phyloP scores from a whole-genome alignment of 805 yeast genomes.

The Cyberlindnera japonica region DNA sequence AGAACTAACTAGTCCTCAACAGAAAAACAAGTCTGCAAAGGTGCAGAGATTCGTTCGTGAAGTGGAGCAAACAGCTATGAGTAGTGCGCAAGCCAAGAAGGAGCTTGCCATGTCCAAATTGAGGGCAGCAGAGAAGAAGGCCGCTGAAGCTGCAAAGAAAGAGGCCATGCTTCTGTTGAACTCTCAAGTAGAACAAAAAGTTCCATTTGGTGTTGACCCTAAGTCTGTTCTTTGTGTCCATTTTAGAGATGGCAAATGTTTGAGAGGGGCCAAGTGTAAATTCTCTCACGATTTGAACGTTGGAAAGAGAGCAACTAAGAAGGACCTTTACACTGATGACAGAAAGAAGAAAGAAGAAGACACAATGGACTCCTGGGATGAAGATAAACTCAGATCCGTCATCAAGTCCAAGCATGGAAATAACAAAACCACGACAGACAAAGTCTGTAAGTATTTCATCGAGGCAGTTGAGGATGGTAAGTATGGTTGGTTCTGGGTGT shows the following conservation, averaged over 20 bases:
- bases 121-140: constrained; percentile 76
- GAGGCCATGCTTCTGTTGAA: constrained; percentile 82
- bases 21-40: constrained; percentile 85
- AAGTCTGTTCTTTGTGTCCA: constrained; percentile 87
- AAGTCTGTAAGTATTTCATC: constrained; percentile 87
- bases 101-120: constrained; percentile 72
- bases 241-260: constrained; percentile 84
- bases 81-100: constrained; percentile 58
- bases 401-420: constrained; percentile 92
- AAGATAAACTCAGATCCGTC: constrained; percentile 85
- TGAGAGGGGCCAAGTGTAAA: constrained; percentile 79
- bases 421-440: constrained; percentile 90
- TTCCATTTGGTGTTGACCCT: constrained; percentile 97
- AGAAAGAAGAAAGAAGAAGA: constrained; percentile 68
- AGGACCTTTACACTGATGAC: constrained; percentile 87
- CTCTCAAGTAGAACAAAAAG: constrained; percentile 69
- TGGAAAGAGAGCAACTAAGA: constrained; percentile 86
- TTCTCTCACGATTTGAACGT: constrained; percentile 85
- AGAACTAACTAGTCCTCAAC: constrained; percentile 3
- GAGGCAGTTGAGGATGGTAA: constrained; percentile 97
- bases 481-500: constrained; percentile 98
- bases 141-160: constrained; percentile 82
- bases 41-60: constrained; percentile 74
- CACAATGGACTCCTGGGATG: constrained; percentile 97
- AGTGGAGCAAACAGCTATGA: constrained; percentile 53